Base-by-base conservation (phyloP, 75 land plant genomes). In the Larix kaempferi region DNA sequence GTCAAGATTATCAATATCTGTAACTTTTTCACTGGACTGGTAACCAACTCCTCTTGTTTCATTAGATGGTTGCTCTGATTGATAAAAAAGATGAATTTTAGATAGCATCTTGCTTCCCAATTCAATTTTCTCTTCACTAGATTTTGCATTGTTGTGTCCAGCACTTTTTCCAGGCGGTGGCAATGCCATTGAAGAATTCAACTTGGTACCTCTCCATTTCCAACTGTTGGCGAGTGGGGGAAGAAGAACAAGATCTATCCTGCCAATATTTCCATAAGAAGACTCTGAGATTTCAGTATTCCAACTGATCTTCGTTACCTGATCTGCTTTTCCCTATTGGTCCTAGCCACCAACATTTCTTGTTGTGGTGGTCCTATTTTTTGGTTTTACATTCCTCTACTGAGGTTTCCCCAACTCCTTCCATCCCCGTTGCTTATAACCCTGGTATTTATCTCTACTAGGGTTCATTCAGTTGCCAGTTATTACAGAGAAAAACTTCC, bases 151-250 rank as follows among this genome's bases (percentile, higher is more conserved):
- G 5, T 11, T 49, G 33, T n/a, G 8, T 35, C 49, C 21, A 6
- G 16, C 57, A 61, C 60, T 26, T 26, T 56, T 55, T 57, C 25
- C 35, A 49, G 14, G 14, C 4, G 25, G 27, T 26, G 58, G n/a
- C 0, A 52, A 57, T 17, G 14, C 56, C 39, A 26, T 17, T 26
- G 25, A 59, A 73, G 16, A 35, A 16, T 39, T 55, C 49, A 25
- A 41, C 17, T 66, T 44, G 6, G 57, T 64, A 2, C 59, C 61
- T 2, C 62, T 44, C 89, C 89, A 86, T 13, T 86, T 77, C 90
- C 85, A 82, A 2, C 87, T 88, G 64, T 79, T 78, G 74, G 78
- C 57, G 58, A 88, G 78, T 71, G 93, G 88, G 25, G 93, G 87
- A 57, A 74, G 71, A 56, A 82, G 73, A 16, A 13, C 59, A 2